A percentile compares a stretch with the other conserved stretches of the same genome.
phyloP scores from a whole-genome alignment of 75 land plant genomes.

The Pinus taeda region DNA sequence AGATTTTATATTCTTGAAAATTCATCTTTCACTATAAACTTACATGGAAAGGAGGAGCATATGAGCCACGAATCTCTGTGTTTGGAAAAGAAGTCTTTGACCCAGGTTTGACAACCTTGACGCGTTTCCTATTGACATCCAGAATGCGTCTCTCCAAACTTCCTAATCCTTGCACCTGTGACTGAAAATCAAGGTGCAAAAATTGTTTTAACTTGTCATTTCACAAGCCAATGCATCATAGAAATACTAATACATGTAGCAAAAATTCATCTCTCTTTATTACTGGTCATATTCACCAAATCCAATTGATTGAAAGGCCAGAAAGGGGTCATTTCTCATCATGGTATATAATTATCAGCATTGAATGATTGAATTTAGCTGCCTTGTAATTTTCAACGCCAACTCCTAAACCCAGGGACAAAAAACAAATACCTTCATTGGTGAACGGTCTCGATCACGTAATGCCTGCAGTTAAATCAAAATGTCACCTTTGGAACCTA shows the following conservation, averaged over 20 bases:
- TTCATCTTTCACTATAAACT: slow-evolving; percentile 10
- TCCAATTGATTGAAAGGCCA: neutral
- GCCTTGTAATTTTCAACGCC: neutral
- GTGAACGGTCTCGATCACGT: slow-evolving; percentile 75
- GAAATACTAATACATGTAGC: neutral
- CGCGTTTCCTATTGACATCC: slow-evolving; percentile 86
- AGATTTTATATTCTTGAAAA: neutral
- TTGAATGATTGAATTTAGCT: neutral
- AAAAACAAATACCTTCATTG: slow-evolving; percentile 56
- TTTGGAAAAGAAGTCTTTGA: slow-evolving; percentile 91
- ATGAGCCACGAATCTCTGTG: slow-evolving; percentile 90
- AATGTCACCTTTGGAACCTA: neutral
- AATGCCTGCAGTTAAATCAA: slow-evolving; percentile 48
- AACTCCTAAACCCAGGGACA: neutral
- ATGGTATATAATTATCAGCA: neutral
- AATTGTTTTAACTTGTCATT: neutral
- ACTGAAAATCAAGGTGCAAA: slow-evolving; percentile 22
- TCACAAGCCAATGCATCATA: neutral
- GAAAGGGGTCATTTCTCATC: neutral
- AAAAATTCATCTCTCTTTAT: neutral
- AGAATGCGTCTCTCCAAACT: slow-evolving; percentile 83
- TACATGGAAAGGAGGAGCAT: slow-evolving; percentile 98
- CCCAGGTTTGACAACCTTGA: slow-evolving; percentile 97
- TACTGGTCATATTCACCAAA: neutral
- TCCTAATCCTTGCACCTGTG: slow-evolving; percentile 39